These are phyloP conservation scores for Avena insularis DNA, from an alignment of 176 grass and related monocot genomes.

Conservation along the genomic window DNA sequence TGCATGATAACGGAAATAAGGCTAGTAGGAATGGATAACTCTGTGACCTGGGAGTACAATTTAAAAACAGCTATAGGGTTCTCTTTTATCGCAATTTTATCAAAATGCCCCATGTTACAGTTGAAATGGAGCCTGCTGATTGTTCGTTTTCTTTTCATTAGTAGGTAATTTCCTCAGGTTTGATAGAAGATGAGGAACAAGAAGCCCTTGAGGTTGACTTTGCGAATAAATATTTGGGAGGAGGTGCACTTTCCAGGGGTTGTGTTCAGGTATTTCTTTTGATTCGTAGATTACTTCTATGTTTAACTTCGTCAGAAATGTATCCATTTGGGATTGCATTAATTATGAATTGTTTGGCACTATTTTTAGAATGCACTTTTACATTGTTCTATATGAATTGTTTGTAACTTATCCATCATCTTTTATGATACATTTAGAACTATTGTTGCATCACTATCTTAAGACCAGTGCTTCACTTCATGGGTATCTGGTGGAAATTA, in stretches of 20 bases:
- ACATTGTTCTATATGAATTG: not conserved
- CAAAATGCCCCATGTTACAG: not conserved
- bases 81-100: not conserved
- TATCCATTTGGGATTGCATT: not conserved
- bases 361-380: not conserved
- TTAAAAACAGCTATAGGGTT: not conserved
- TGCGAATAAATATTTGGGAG: conserved; percentile 95
- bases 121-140: conserved; percentile 30
- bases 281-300: conserved; percentile 36
- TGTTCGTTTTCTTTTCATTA: conserved; percentile 62
- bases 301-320: conserved; percentile 26
- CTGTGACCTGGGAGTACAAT: not conserved
- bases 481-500: not conserved
- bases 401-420: not conserved
- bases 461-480: not conserved
- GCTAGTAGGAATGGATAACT: not conserved
- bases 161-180: conserved; percentile 74
- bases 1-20: not conserved
- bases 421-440: conserved; percentile 14
- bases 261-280: conserved; percentile 90
- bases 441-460: not conserved
- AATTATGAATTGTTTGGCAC: conserved; percentile 14
- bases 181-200: conserved; percentile 87
- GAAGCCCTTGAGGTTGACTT: conserved; percentile 93
- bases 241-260: conserved; percentile 84